Evolutionary conservation across 2,329 filamentous ascomycete genomes (phyloP), one percentile per base, ranked within the genome.

Genomic region (Exophiala sp.): DNA sequence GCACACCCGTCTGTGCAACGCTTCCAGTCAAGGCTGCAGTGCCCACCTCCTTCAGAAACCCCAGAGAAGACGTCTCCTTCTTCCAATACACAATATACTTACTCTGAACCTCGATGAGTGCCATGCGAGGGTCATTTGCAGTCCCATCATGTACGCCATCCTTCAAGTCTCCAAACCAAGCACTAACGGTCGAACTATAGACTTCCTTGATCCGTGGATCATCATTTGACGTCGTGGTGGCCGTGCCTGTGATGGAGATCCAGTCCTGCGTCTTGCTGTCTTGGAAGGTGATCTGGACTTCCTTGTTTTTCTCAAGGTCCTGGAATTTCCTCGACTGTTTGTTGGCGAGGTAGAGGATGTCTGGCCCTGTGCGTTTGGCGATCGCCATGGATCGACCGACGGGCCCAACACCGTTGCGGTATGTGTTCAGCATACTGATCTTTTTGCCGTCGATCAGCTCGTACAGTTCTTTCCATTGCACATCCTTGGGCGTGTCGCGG

Each of bases 341-440:
- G 65, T 76, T 76, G 60, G 71, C 63, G 40, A 76, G 68, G 65
- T 74, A 76, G 57, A 75, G 68, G 60, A 76, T 73, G 61, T 77
- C 73, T 5, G 73, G 73, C 9, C 74, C 73, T 43, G 59, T 57
- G 45, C 61, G 58, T 50, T 61, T 71, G 46, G 71, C 70, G 21
- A 74, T 60, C 39, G 68, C 72, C 73, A 76, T 76, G 48, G 70
- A 69, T 52, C 73, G 71, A 30, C 67, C 67, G 27, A 60, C 56
- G 11, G 43, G 45, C 3, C 57, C 57, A 21, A 52, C 38, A n/a
- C 46, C 48, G 5, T 43, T 24, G 19, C 57, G 57, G 30, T 49
- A 50, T 3, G 57, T 60, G 48, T 30, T 55, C 10, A 60, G 21
- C 41, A 58, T 53, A 43, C 69, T 63, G 50, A 73, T 68, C 58